Evolutionary conservation across 495 filamentous ascomycete genomes (phyloP).

Genomic region (Talaromyces borbonicus): DNA sequence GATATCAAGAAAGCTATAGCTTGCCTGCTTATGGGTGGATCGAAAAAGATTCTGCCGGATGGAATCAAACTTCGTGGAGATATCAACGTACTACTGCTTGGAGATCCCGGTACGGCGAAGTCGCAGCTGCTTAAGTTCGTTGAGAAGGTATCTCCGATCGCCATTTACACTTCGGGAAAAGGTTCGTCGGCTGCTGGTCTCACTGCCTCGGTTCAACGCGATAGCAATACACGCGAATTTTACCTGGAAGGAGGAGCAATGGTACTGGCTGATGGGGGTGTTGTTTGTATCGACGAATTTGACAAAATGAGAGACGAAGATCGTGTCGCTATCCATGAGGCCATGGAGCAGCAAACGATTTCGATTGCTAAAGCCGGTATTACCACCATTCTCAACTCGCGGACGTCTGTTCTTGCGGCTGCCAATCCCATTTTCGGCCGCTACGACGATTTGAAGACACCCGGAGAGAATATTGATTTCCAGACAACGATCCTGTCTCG

Average conservation of each 20-base stretch:
- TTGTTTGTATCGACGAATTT: constrained; percentile 99
- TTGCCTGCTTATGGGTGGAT: constrained; percentile 88
- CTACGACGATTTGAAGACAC: constrained; percentile 95
- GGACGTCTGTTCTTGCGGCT: constrained; percentile 90
- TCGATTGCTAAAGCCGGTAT: constrained; percentile 99
- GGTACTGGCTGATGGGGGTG: constrained; percentile 95
- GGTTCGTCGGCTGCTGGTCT: constrained; percentile 97
- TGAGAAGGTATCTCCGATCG: constrained; percentile 91
- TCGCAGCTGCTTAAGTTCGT: constrained; percentile 97
- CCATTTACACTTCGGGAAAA: constrained; percentile 98
- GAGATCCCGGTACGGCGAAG: constrained; percentile 97
- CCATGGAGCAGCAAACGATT: constrained; percentile 99
- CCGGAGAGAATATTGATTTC: constrained; percentile 99
- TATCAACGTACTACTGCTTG: constrained; percentile 94
- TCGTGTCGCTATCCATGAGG: constrained; percentile 97
- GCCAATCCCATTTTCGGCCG: constrained; percentile 97
- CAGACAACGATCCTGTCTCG: constrained; percentile 97
- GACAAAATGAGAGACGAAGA: constrained; percentile 99
- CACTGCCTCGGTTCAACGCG: constrained; percentile 93
- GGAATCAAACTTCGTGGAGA: constrained; percentile 98
- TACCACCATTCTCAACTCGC: constrained; percentile 93
- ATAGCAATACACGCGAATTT: constrained; percentile 86
- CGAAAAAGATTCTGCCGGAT: constrained; percentile 96
- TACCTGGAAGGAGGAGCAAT: constrained; percentile 98
- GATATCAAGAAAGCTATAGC: constrained; percentile 99